phyloP scores from a whole-genome alignment of 495 filamentous ascomycete species.

The Penicilliopsis zonata region DNA sequence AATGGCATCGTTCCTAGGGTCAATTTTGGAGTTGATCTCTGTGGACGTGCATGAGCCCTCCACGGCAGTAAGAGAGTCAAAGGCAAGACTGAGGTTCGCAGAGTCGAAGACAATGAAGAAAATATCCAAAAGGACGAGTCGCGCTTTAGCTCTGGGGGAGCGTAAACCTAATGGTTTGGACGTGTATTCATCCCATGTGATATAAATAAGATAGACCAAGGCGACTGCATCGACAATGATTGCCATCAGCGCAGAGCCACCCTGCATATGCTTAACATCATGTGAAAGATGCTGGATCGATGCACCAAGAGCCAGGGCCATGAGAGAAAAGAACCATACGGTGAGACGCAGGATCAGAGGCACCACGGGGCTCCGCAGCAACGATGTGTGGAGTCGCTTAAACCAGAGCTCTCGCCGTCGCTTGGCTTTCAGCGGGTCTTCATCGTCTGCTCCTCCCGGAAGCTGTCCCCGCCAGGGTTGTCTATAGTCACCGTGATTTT shows the following conservation, averaged over 20 bases:
- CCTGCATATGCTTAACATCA: slow-evolving; percentile 33
- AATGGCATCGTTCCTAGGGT: slow-evolving; percentile 37
- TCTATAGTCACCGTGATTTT: slow-evolving; percentile 42
- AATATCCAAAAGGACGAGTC: slow-evolving; percentile 79
- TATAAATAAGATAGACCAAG: slow-evolving; percentile 79
- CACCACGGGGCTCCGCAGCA: slow-evolving; percentile 72
- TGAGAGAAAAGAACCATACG: slow-evolving; percentile 69
- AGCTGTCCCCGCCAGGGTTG: slow-evolving; percentile 43
- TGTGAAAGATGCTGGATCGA: slow-evolving; percentile 56
- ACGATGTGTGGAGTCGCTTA: slow-evolving; percentile 39
- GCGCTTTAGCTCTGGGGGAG: slow-evolving; percentile 68
- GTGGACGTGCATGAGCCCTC: slow-evolving; percentile 44
- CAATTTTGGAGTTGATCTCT: slow-evolving; percentile 23
- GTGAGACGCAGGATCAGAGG: slow-evolving; percentile 73
- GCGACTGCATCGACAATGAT: slow-evolving; percentile 84
- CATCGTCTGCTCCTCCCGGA: slow-evolving; percentile 26
- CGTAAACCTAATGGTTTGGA: slow-evolving; percentile 85
- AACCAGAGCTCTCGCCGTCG: slow-evolving; percentile 40
- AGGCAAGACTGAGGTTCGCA: slow-evolving; percentile 80
- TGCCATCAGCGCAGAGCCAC: slow-evolving; percentile 75
- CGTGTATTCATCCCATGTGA: slow-evolving; percentile 94
- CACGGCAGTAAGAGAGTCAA: slow-evolving; percentile 66
- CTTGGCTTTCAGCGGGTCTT: slow-evolving; percentile 29
- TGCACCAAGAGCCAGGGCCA: slow-evolving; percentile 69
- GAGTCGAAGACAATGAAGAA: slow-evolving; percentile 96